Conservation (phyloP, 2,329 filamentous ascomycete species). For the Macrophomina tecta region DNA sequence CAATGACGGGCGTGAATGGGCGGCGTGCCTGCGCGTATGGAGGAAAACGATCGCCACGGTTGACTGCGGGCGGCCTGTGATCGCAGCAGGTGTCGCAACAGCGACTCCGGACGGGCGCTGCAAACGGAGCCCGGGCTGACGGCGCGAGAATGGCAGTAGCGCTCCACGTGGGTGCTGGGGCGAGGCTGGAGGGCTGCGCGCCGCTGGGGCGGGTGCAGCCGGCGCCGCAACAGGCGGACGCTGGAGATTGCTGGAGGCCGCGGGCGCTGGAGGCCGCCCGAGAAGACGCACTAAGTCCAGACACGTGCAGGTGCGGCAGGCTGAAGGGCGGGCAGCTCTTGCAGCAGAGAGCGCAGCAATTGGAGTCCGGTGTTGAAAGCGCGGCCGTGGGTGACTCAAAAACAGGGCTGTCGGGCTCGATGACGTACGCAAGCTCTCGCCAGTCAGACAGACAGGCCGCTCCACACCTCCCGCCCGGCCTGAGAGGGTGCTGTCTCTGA, state of each 20-base stretch:
- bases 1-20: slow-evolving; percentile 11
- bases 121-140: slow-evolving; percentile 10
- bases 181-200: slow-evolving; percentile 13
- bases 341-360: neutral
- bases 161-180: slow-evolving; percentile 13
- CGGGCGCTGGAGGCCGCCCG: neutral
- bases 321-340: neutral
- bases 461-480: too few species aligned
- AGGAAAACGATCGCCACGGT: slow-evolving; percentile 21
- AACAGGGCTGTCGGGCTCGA: slow-evolving; percentile 3
- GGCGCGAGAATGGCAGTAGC: slow-evolving; percentile 17
- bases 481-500: neutral
- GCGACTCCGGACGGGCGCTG: slow-evolving; percentile 10
- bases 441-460: too few species aligned
- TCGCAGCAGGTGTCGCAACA: slow-evolving; percentile 2
- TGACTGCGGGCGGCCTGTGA: slow-evolving; percentile 19
- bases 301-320: slow-evolving; percentile 22
- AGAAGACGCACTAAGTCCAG: neutral
- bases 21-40: slow-evolving; percentile 24
- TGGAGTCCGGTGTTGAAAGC: slow-evolving; percentile 19
- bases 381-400: slow-evolving; percentile 11
- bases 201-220: slow-evolving; percentile 2
- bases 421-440: slow-evolving; percentile 6
- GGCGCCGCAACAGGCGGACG: slow-evolving; percentile 2
- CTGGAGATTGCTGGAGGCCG: neutral